Base-by-base conservation (phyloP, 768 basidiomycete genomes). In the Leccinum boreale region DNA sequence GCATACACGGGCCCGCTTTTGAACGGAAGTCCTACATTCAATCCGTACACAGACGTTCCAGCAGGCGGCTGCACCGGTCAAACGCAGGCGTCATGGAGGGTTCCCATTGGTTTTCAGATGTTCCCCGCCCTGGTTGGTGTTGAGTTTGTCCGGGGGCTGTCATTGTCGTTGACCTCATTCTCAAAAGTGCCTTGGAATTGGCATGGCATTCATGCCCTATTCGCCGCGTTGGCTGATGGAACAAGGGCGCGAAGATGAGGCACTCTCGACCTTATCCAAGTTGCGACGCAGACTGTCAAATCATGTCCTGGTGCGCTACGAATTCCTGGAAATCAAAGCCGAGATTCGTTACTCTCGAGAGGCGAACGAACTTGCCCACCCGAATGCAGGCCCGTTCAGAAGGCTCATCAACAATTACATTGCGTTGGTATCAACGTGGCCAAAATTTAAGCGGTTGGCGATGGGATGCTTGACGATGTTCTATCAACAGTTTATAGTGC, bases 151-250 rank as follows among this genome's bases (percentile, higher is more conserved):
- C 2, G 2, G 5, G 0, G 2, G 2, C 9, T 48, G 11, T 31
- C 17, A 11, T 45, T 11, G 11, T 47, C 31, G 19, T 11, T 58
- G 50, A 65, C 12, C 21, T 46, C 47, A 10, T 28, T 24, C 28
- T 19, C 14, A 11, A 57, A 52, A 71, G 72, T 66, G 64, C n/a
- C 62, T 73, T 54, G 70, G 66, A 7, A 51, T 72, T 31, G 70
- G 70, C 36, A 72, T 72, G 70, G 42, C 51, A 19, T 68, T 75
- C 48, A 68, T 78, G 64, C 77, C 77, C 21, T 77, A 73, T 53
- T 78, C 78, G 19, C 78, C 78, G 19, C 73, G 78, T 51, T 79
- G 78, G 74, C 64, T 78, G 36, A 70, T 73, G 58, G 72, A 74
- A 52, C 68, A 72, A 62, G 74, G 74, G 0, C 72, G 74, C 7